Base-by-base conservation (phyloP, 371 early-diverging fungal species). In the Mortierella sp. region DNA sequence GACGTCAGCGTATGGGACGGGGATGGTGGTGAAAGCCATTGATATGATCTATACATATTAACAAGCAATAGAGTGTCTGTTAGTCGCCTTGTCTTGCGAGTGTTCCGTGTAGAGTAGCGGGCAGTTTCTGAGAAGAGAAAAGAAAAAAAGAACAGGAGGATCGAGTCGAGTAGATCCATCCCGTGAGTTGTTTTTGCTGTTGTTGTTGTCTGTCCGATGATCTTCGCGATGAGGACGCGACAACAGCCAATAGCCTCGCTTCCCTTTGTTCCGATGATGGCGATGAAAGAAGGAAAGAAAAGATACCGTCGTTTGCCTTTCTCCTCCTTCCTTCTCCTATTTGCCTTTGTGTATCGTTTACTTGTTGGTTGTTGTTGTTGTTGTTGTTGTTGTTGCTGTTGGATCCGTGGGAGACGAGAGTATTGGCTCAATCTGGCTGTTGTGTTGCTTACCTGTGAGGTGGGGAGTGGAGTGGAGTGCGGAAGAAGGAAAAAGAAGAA, bases 1-100 rank as follows among this genome's bases (percentile, higher is more conserved):
- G 85, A 99, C 91, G 89, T 99, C 99, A 79, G 94, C 90, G 93
- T 94, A 99, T 86, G 89, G 89, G 85, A 91, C 92, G 43, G 89
- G 90, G 79, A 78, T 90, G 86, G 77, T 89, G 87, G 82, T 76
- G 72, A 41, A 47, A 16, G 86, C 80, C 86, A 87, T 86, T 73
- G 53, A 45, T 39, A 14, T 37, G 52, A 24, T n/a, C 61, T 61
- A 61, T 34, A 34, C n/a, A n/a, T 19, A 19, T 26, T 7, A 26
- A 13, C 29, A 5, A 29, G 53, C 1, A 22, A 34, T 8, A 31
- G 29, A 61, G 61, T 61, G 13, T 58, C 31, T 22, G 16, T 26
- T 53, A 4, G 16, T 22, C 8, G 16, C 19, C 9, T 34, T 34
- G 9, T 9, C 50, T 22, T 34, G 22, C 9, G 39, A 34, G 39